Evolutionary conservation across 768 basidiomycete species (phyloP).

Genomic region (Boletus fagicola): DNA sequence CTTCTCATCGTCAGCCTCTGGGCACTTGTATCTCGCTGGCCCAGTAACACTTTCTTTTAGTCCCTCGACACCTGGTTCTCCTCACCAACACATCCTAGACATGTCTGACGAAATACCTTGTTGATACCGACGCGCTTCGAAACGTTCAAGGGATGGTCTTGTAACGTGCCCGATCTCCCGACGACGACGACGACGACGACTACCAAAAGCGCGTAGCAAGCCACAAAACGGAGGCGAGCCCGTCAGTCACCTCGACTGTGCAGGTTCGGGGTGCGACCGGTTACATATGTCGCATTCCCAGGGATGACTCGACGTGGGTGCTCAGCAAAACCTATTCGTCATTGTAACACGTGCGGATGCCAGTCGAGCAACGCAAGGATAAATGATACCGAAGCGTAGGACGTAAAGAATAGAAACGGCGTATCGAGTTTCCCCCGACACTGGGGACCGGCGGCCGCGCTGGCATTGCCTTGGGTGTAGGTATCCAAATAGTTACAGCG

Average conservation of each 20-base stretch:
- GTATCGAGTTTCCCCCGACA: background rate
- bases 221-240: too few species aligned
- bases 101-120: constrained; percentile 23
- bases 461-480: too few species aligned
- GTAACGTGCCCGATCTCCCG: too few species aligned
- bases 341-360: background rate
- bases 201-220: too few species aligned
- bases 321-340: background rate
- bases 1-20: constrained; percentile 21
- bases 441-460: too few species aligned
- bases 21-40: background rate
- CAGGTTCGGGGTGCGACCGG: background rate
- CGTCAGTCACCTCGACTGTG: too few species aligned
- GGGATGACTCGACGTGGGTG: background rate
- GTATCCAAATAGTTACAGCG: too few species aligned
- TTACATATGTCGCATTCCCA: background rate
- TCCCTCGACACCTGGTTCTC: background rate
- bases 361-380: background rate
- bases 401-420: background rate
- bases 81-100: constrained; percentile 21
- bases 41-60: background rate
- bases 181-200: too few species aligned
- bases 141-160: too few species aligned
- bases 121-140: background rate
- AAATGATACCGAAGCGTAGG: background rate